Evolutionary conservation across 169 alveolate species (phyloP).

Genomic region (Plasmodium falciparum): DNA sequence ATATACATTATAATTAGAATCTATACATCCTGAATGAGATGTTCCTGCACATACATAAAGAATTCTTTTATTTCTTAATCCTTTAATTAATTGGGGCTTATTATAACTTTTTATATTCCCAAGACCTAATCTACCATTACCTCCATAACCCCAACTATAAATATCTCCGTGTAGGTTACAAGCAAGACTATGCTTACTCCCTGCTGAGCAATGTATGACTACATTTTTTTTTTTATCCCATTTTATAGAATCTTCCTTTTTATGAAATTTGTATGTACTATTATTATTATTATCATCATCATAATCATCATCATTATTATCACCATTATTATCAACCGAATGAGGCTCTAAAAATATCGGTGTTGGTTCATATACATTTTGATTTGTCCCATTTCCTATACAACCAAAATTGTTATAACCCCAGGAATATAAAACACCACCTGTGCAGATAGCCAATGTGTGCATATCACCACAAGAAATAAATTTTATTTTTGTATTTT

Average conservation of each 20-base stretch:
- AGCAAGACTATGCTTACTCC: slow-evolving; percentile 83
- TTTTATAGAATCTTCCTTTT: too few species aligned
- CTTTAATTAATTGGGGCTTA: slow-evolving; percentile 77
- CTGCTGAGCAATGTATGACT: slow-evolving; percentile 82
- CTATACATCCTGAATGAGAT: slow-evolving; percentile 91
- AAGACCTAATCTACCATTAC: slow-evolving; percentile 89
- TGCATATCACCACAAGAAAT: slow-evolving; percentile 90
- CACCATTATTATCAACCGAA: neutral
- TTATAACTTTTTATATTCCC: slow-evolving; percentile 83
- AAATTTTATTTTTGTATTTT: slow-evolving; percentile 72
- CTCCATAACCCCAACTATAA: slow-evolving; percentile 89
- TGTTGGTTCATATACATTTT: slow-evolving; percentile 81
- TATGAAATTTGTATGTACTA: neutral
- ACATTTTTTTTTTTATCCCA: neutral
- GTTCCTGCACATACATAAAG: slow-evolving; percentile 89
- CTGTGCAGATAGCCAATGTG: slow-evolving; percentile 82
- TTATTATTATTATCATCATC: neutral
- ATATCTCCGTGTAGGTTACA: slow-evolving; percentile 75
- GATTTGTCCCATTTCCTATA: slow-evolving; percentile 85
- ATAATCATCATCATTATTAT: slow-evolving; percentile 40
- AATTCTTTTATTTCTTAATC: slow-evolving; percentile 60
- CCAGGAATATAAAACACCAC: slow-evolving; percentile 87
- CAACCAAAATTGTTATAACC: slow-evolving; percentile 88
- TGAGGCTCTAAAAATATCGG: slow-evolving; percentile 51
- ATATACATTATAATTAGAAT: slow-evolving; percentile 86